phyloP scores from a whole-genome alignment of 106 monocot species.

The Allium fistulosum region DNA sequence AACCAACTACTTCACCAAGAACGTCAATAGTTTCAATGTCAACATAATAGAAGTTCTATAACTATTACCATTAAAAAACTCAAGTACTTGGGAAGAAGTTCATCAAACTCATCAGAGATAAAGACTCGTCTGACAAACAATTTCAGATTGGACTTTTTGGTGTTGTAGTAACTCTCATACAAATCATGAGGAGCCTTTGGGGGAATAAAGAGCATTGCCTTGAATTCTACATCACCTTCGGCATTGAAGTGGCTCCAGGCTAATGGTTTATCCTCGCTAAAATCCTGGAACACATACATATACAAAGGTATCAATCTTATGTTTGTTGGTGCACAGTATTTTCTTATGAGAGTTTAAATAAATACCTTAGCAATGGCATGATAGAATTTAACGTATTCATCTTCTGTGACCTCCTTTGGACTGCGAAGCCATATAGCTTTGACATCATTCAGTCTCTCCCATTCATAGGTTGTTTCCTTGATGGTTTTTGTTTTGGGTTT shows the following conservation, averaged over 20 bases:
- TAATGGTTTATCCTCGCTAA: slow-evolving; percentile 83
- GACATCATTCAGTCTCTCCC: slow-evolving; percentile 95
- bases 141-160: slow-evolving; percentile 83
- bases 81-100: slow-evolving; percentile 93
- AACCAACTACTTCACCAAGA: too few species aligned
- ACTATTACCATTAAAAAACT: slow-evolving; percentile 30
- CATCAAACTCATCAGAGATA: slow-evolving; percentile 98
- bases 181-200: slow-evolving; percentile 97
- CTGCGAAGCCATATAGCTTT: slow-evolving; percentile 98
- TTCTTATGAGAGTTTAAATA: too few species aligned
- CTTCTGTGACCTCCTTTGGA: slow-evolving; percentile 93
- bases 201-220: slow-evolving; percentile 89
- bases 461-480: slow-evolving; percentile 84
- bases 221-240: slow-evolving; percentile 99
- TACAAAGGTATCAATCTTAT: too few species aligned
- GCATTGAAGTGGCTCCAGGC: slow-evolving; percentile 93
- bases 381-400: slow-evolving; percentile 95
- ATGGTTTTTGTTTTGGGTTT: slow-evolving; percentile 78
- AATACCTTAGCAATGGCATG: slow-evolving; percentile 81
- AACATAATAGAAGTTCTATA: too few species aligned
- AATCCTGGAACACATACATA: slow-evolving; percentile 42
- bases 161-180: slow-evolving; percentile 98
- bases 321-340: too few species aligned
- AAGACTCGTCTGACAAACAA: slow-evolving; percentile 95
- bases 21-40: too few species aligned